These are phyloP conservation scores for Pseudocercospora musae DNA, from an alignment of 2,329 filamentous ascomycete genomes.

Conservation along the genomic window DNA sequence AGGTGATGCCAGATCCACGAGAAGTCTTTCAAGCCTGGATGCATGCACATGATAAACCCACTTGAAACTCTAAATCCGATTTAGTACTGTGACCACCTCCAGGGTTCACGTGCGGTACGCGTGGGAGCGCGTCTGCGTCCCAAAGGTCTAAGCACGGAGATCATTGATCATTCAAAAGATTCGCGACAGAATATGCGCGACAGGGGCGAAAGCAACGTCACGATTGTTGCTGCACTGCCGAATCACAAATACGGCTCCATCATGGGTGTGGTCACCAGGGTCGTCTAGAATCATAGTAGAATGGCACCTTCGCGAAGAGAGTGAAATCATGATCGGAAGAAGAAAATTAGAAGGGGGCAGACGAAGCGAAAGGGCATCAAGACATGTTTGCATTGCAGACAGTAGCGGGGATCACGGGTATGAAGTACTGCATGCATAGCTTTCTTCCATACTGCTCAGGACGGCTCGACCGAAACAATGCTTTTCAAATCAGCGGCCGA, in stretches of 20 bases:
- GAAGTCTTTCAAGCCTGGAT: not conserved
- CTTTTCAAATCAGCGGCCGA: constrained; percentile 24
- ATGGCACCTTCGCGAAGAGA: not conserved
- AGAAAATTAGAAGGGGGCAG: not conserved
- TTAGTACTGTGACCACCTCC: not conserved
- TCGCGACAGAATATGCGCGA: not conserved
- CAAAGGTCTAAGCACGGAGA: not conserved
- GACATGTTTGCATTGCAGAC: not conserved
- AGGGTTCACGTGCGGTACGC: not conserved
- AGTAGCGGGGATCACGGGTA: not conserved
- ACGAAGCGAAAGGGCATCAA: not conserved
- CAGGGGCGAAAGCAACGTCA: too few species aligned
- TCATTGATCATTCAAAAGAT: not conserved
- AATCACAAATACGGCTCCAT: not conserved
- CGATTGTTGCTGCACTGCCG: not conserved
- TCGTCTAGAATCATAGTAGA: too few species aligned
- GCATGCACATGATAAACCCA: not conserved
- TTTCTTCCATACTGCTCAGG: not conserved
- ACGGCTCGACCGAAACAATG: not conserved
- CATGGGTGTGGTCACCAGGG: not conserved
- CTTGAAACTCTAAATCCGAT: not conserved
- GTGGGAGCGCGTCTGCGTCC: not conserved
- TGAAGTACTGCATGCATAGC: not conserved
- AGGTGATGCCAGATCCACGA: too few species aligned
- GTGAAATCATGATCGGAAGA: not conserved